Percentiles rank a stretch among this genome's conserved stretches.
These are phyloP conservation scores for Agapanthus africanus DNA, from an alignment of 106 monocot genomes.

Conservation along the genomic window DNA sequence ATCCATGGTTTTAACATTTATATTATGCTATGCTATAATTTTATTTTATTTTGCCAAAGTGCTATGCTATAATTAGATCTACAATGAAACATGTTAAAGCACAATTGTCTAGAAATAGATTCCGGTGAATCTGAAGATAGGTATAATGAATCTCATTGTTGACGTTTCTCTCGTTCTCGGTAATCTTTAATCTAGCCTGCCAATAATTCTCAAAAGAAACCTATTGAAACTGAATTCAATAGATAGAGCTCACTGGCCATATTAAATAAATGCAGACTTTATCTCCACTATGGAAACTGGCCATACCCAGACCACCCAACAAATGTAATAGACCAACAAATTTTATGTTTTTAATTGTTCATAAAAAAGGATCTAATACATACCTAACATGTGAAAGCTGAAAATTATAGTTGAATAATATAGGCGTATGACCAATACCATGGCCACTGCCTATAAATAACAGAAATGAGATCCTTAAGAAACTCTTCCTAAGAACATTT, in stretches of 20 bases:
- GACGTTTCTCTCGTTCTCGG: background rate
- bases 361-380: background rate
- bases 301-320: background rate
- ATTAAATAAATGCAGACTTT: no score
- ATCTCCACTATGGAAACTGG: background rate
- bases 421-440: no score
- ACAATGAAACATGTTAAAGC: no score
- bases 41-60: no score
- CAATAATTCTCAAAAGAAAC: background rate
- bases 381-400: background rate
- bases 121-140: no score
- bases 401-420: no score
- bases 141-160: background rate
- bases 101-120: no score
- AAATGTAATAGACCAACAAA: background rate
- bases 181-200: background rate
- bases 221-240: background rate
- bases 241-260: background rate
- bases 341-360: no score
- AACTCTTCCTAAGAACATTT: no score
- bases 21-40: no score
- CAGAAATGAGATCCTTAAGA: background rate
- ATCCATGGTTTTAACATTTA: no score
- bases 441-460: background rate
- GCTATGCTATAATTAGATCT: no score